Evolutionary conservation across 2,329 filamentous ascomycete genomes (phyloP).

Genomic region (Trichoderma sp.): DNA sequence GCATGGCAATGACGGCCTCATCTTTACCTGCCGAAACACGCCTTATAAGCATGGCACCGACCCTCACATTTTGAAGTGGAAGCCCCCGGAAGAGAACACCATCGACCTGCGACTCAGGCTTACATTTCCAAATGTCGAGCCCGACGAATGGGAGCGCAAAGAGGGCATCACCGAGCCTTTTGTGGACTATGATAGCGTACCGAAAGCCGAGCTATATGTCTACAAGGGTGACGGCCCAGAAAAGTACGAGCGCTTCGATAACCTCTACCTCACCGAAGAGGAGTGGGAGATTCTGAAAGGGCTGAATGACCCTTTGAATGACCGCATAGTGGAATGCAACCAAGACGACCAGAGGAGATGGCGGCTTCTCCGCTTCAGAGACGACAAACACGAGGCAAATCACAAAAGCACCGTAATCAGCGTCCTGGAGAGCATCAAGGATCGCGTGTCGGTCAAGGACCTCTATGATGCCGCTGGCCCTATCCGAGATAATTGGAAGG

Average conservation of each 20-base stretch:
- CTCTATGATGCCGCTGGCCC: conserved; percentile 67
- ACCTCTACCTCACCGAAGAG: conserved; percentile 67
- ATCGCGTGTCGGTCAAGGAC: conserved; percentile 81
- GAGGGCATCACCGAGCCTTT: conserved; percentile 66
- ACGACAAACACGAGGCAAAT: conserved; percentile 91
- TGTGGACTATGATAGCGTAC: conserved; percentile 78
- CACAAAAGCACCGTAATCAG: conserved; percentile 81
- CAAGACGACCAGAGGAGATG: conserved; percentile 75
- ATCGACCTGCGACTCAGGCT: conserved; percentile 86
- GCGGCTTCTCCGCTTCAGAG: conserved; percentile 86
- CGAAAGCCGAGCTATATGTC: conserved; percentile 71
- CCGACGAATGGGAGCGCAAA: conserved; percentile 66
- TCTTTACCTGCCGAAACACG: conserved; percentile 92
- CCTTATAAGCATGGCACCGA: conserved; percentile 91
- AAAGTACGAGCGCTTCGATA: conserved; percentile 65
- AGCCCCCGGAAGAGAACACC: conserved; percentile 91
- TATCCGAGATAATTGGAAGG: conserved; percentile 84
- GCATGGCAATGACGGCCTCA: conserved; percentile 94
- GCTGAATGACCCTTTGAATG: conserved; percentile 74
- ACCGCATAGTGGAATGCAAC: conserved; percentile 87
- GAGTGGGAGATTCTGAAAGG: conserved; percentile 86
- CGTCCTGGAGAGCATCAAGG: conserved; percentile 86
- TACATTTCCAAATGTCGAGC: conserved; percentile 71
- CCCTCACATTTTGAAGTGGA: conserved; percentile 95
- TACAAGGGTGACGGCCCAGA: conserved; percentile 61